Evolutionary conservation across 805 yeast genomes (phyloP).

Genomic region (Monosporozyma unispora): DNA sequence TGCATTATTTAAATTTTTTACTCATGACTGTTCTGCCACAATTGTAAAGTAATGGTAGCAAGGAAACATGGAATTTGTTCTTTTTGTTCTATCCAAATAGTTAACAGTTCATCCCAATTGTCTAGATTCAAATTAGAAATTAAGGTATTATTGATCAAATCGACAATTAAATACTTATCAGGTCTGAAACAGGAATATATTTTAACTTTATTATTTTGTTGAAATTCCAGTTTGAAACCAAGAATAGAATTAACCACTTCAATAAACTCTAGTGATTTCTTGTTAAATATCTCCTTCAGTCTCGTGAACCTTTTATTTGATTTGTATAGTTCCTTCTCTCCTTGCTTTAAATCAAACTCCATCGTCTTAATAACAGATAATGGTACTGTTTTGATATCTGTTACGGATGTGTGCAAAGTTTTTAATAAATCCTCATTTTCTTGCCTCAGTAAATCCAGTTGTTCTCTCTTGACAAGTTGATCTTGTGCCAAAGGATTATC

Average conservation of each 20-base stretch:
- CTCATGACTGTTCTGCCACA: constrained; percentile 39
- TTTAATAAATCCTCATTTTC: constrained; percentile 53
- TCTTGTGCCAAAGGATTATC: constrained; percentile 56
- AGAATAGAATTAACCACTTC: constrained; percentile 57
- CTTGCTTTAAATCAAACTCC: constrained; percentile 41
- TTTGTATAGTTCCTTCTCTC: constrained; percentile 40
- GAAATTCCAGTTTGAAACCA: constrained; percentile 66
- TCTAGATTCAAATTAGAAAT: constrained; percentile 35
- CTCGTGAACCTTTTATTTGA: constrained; percentile 45
- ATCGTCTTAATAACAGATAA: constrained; percentile 54
- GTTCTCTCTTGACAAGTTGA: constrained; percentile 48
- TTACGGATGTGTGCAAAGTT: constrained; percentile 13
- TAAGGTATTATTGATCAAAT: constrained; percentile 44
- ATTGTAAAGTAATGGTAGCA: constrained; percentile 60
- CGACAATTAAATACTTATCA: constrained; percentile 43
- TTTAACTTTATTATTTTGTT: constrained; percentile 47
- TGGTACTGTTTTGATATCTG: constrained; percentile 39
- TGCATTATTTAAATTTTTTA: not conserved
- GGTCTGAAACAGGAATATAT: constrained; percentile 40
- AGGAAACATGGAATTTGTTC: constrained; percentile 70
- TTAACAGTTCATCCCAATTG: constrained; percentile 43
- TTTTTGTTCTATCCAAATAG: constrained; percentile 59
- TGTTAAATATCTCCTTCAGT: constrained; percentile 46
- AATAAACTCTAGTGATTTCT: constrained; percentile 63
- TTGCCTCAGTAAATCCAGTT: constrained; percentile 40